These are phyloP conservation scores for Purshia tridentata DNA, from an alignment of 306 rosid genomes.

Conservation along the genomic window DNA sequence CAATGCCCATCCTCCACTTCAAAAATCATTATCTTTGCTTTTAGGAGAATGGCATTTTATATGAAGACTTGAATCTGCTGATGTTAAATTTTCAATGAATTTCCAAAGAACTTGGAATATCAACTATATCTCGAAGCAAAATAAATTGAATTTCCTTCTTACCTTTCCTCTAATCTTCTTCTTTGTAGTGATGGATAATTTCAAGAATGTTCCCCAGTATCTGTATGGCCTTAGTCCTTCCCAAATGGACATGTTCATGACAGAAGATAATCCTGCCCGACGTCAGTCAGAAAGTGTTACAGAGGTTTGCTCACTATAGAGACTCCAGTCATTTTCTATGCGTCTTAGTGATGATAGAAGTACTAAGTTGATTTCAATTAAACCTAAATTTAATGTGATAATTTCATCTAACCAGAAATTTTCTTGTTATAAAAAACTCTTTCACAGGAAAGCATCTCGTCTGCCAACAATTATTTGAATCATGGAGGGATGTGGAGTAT, in stretches of 20 bases:
- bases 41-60: neutral
- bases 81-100: neutral
- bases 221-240: conserved; percentile 86
- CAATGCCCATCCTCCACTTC: neutral
- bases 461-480: conserved; percentile 66
- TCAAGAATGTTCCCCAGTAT: conserved; percentile 62
- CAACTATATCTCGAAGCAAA: neutral
- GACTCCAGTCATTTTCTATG: neutral
- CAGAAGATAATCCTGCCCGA: conserved; percentile 66
- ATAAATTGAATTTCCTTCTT: neutral
- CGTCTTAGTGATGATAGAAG: conserved; percentile 11
- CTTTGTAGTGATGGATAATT: conserved; percentile 75
- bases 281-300: conserved; percentile 60
- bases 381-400: neutral
- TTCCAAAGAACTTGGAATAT: conserved; percentile 8
- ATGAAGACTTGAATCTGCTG: neutral
- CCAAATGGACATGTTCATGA: conserved; percentile 95
- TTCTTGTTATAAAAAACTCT: conserved; percentile 15
- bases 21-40: neutral
- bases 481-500: conserved; percentile 79
- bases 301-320: conserved; percentile 56
- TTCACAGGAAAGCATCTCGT: conserved; percentile 77
- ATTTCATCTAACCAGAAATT: conserved; percentile 14
- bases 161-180: conserved; percentile 14
- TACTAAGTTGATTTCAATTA: conserved; percentile 10